phyloP scores from a whole-genome alignment of 2,329 filamentous ascomycete genomes.

The Lecanicillium sp. region DNA sequence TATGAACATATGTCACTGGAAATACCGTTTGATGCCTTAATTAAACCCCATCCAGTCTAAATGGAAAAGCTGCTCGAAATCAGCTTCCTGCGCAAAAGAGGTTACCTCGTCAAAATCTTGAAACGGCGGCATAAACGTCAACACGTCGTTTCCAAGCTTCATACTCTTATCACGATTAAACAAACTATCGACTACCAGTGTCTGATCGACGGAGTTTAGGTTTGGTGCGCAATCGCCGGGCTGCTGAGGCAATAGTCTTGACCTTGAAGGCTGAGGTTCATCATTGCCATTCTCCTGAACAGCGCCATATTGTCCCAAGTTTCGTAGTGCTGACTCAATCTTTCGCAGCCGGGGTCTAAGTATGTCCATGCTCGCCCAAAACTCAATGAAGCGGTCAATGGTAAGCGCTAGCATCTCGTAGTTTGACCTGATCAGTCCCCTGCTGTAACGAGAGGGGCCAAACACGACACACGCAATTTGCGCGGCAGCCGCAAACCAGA shows the following conservation, averaged over 20 bases:
- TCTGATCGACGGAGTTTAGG: too few species aligned
- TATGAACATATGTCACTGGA: too few species aligned
- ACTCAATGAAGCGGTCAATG: not conserved
- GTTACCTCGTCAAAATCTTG: not conserved
- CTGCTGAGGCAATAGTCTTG: too few species aligned
- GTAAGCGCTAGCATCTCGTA: constrained; percentile 1
- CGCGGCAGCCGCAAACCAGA: constrained; percentile 23
- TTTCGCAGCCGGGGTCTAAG: not conserved
- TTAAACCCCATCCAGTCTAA: constrained; percentile 24
- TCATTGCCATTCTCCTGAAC: not conserved
- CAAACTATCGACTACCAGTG: too few species aligned
- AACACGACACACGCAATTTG: constrained; percentile 12
- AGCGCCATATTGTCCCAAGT: not conserved
- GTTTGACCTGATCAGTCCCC: not conserved
- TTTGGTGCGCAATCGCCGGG: too few species aligned
- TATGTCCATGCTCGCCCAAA: constrained; percentile 1
- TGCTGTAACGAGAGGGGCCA: not conserved
- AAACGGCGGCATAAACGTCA: constrained; percentile 1
- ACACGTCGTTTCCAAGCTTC: not conserved
- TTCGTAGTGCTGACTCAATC: not conserved
- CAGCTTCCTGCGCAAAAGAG: not conserved
- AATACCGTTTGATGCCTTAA: too few species aligned
- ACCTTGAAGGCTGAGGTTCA: too few species aligned
- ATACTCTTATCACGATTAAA: too few species aligned
- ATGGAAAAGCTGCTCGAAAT: constrained; percentile 1